phyloP scores from a whole-genome alignment of 352 stramenopile species.

The Phytopythium sindhum region DNA sequence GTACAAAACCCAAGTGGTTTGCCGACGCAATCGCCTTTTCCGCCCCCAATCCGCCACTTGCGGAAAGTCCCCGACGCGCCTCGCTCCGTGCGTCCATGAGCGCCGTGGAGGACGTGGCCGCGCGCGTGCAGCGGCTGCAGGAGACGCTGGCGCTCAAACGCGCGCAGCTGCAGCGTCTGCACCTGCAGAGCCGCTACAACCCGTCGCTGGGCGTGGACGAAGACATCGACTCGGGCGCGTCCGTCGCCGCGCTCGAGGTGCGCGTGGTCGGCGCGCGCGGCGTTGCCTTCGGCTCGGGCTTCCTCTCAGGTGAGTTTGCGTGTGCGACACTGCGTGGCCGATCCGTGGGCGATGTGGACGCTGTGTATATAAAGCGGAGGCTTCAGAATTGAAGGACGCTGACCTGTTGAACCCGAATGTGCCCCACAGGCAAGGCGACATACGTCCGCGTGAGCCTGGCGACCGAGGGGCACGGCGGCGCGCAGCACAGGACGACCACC shows the following conservation, averaged over 20 bases:
- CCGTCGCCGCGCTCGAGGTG: conserved; percentile 44
- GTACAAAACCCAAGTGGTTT: background rate
- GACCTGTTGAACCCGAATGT: too few relatives aligned
- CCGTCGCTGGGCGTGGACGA: conserved; percentile 44
- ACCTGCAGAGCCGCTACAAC: conserved; percentile 50
- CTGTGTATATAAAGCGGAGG: background rate
- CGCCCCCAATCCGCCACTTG: background rate
- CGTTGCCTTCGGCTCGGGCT: conserved; percentile 41
- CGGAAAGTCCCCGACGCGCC: too few relatives aligned
- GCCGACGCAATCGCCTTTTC: background rate
- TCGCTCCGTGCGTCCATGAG: conserved; percentile 31
- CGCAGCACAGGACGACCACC: conserved; percentile 29
- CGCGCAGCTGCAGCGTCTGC: conserved; percentile 39
- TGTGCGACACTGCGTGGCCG: background rate
- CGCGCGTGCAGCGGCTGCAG: conserved; percentile 49
- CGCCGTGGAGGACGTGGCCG: conserved; percentile 63
- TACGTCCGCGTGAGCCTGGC: conserved; percentile 48
- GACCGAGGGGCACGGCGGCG: conserved; percentile 1
- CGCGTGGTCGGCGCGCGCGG: conserved; percentile 37
- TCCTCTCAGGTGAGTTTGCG: conserved; percentile 25
- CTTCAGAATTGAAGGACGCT: background rate
- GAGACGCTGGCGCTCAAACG: conserved; percentile 38
- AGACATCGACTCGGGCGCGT: conserved; percentile 32
- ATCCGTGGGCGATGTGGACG: background rate
- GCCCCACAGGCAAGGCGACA: conserved; percentile 22